Conservation (phyloP, 1,284 basidiomycete genomes). For the Trametes sp. region DNA sequence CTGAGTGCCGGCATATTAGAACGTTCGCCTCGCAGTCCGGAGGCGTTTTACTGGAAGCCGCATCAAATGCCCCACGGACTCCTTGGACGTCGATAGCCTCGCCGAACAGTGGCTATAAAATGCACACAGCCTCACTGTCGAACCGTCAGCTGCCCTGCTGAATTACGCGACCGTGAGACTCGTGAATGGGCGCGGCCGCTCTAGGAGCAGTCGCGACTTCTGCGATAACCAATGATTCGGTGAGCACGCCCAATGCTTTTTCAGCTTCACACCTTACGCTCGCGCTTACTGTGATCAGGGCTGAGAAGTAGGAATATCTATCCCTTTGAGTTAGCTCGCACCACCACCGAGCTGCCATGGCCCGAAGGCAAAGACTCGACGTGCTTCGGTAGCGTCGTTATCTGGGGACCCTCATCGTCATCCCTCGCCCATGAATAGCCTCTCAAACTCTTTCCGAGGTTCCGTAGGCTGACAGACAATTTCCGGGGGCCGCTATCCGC, state of each 20-base stretch:
- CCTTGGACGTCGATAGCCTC: neutral
- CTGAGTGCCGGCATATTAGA: no score
- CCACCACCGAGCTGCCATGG: neutral
- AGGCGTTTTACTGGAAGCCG: no score
- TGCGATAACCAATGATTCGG: neutral
- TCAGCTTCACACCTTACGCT: neutral
- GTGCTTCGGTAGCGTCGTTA: neutral
- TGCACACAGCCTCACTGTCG: neutral
- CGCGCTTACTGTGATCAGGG: neutral
- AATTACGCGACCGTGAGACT: conserved; percentile 2
- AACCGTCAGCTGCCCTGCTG: neutral
- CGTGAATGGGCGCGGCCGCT: conserved; percentile 10
- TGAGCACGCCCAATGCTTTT: neutral
- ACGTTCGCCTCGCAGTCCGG: no score
- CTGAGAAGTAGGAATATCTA: neutral
- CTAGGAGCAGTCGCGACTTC: conserved; percentile 9
- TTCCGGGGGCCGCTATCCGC: conserved; percentile 3
- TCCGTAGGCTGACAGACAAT: neutral
- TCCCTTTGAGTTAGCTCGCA: neutral
- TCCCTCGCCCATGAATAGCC: neutral
- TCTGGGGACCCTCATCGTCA: conserved; percentile 15
- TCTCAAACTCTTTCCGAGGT: neutral
- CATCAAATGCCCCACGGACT: no score
- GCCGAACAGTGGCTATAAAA: neutral
- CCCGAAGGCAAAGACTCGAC: neutral